phyloP scores from a whole-genome alignment of 148 eudicot species.

The Camellia sinensis region DNA sequence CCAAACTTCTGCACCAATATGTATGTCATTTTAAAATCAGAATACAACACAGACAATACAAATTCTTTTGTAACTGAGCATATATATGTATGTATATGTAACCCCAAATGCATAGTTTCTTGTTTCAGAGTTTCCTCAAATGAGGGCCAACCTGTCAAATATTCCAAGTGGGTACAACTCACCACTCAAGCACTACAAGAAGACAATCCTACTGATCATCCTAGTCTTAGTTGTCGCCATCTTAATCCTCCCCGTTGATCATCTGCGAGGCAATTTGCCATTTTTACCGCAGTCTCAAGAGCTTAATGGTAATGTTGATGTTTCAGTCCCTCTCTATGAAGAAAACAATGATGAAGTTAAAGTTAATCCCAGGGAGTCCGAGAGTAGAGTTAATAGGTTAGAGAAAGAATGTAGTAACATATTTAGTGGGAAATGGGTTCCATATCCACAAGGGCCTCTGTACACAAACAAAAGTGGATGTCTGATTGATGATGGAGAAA shows the following conservation, averaged over 20 bases:
- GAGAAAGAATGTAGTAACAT: conserved; percentile 33
- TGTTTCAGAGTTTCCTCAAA: not conserved
- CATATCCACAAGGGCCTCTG: conserved; percentile 23
- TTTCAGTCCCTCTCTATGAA: not conserved
- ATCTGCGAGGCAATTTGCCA: not conserved
- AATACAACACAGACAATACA: not conserved
- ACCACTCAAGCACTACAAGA: conserved; percentile 2
- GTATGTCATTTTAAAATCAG: not conserved
- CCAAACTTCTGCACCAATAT: not conserved
- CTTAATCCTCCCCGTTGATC: conserved; percentile 2
- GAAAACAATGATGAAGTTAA: too few species aligned
- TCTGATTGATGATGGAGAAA: conserved; percentile 28
- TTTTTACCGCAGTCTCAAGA: conserved; percentile 6
- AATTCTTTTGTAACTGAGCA: not conserved
- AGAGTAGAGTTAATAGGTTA: not conserved
- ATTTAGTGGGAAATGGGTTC: conserved; percentile 49
- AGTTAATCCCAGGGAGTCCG: not conserved
- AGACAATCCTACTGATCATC: not conserved
- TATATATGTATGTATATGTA: not conserved
- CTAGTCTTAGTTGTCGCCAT: conserved; percentile 7
- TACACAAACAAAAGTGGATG: conserved; percentile 37
- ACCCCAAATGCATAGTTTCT: not conserved
- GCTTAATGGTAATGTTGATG: not conserved
- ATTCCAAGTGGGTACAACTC: conserved; percentile 9
- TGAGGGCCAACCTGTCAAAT: conserved; percentile 13